Base-by-base conservation (phyloP, 1,139 yeast species). In the Hansenula lynferdii region DNA sequence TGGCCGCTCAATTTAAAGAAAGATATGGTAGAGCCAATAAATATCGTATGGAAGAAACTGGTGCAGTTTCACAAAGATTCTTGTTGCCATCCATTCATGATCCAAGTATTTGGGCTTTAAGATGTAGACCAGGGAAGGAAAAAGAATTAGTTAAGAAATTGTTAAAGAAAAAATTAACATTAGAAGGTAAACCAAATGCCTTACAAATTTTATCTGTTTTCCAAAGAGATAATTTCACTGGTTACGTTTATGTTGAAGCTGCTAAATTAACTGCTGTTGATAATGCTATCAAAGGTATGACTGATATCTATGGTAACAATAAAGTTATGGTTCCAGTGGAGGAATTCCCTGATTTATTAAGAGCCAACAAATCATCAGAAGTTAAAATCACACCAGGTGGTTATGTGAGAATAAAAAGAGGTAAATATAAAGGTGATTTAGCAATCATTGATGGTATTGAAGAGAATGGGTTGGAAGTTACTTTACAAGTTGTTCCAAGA, bases 31-130 rank as follows among this genome's bases (percentile, higher is more conserved):
- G 95, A 53, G 77, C 89, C 11, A 76, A 85, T 28, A 86, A 85
- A 44, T 90, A 85, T 64, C 75, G 95, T 53, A 96, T 96, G 34
- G 95, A 90, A 40, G 79, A 85, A 42, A 84, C 89, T 31, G 80
- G 81, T 30, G 75, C 86, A 28, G 96, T 92, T 8, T 94, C 98
- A 3, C 98, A 92, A 61, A 83, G 96, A 56, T 75, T 94, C 53
- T 72, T 92, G 51, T 74, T 92, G 65, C 98, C 98, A 14, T 87
- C 97, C 21, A 96, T 92, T 43, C 89, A 90, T 54, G 97, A 94
- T 58, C 97, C 98, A 7, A 81, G 90, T 41, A 87, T 94, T 55
- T 92, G 96, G 84, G 97, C 96, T 54, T 79, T 92, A 35, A 78
- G 97, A 61, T 87, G 95, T 65, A 77, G 94, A 53, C 90, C 87